These are phyloP conservation scores for Lachancea quebecensis DNA, from an alignment of 805 yeast species.

Conservation along the genomic window DNA sequence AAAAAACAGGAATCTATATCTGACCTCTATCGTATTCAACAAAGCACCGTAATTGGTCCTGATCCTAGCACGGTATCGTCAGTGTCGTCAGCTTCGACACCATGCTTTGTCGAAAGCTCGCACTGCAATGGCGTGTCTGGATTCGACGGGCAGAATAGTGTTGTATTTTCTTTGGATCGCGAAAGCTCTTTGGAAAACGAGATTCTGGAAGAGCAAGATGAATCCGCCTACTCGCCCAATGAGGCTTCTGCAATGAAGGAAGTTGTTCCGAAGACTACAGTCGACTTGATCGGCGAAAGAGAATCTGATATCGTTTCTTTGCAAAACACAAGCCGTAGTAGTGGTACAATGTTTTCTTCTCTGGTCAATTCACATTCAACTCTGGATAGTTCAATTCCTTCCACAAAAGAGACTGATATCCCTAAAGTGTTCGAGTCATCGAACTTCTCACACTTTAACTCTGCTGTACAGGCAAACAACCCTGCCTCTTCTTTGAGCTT, in stretches of 20 bases:
- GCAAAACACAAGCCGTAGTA: constrained; percentile 9
- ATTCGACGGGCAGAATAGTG: constrained; percentile 8
- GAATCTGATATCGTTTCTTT: constrained; percentile 8
- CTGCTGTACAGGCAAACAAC: background rate
- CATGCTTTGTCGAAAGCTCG: constrained; percentile 13
- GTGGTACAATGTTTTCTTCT: constrained; percentile 22
- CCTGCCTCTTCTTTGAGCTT: background rate
- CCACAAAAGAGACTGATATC: constrained; percentile 1
- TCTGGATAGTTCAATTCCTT: constrained; percentile 11
- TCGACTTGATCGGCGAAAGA: constrained; percentile 13
- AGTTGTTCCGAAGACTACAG: constrained; percentile 12
- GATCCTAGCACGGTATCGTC: constrained; percentile 12
- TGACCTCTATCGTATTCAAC: constrained; percentile 13
- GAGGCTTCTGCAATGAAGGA: constrained; percentile 13
- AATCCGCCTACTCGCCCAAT: constrained; percentile 14
- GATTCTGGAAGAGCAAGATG: constrained; percentile 11
- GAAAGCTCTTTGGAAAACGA: constrained; percentile 11
- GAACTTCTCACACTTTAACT: background rate
- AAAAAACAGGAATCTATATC: constrained; percentile 30
- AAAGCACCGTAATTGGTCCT: constrained; percentile 6
- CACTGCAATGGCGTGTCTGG: background rate
- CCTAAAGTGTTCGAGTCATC: background rate
- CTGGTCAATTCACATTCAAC: constrained; percentile 23
- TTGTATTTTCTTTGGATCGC: constrained; percentile 10
- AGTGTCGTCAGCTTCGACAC: constrained; percentile 18